Evolutionary conservation across 2,329 filamentous ascomycete genomes (phyloP).

Genomic region (Aureobasidium sp.): DNA sequence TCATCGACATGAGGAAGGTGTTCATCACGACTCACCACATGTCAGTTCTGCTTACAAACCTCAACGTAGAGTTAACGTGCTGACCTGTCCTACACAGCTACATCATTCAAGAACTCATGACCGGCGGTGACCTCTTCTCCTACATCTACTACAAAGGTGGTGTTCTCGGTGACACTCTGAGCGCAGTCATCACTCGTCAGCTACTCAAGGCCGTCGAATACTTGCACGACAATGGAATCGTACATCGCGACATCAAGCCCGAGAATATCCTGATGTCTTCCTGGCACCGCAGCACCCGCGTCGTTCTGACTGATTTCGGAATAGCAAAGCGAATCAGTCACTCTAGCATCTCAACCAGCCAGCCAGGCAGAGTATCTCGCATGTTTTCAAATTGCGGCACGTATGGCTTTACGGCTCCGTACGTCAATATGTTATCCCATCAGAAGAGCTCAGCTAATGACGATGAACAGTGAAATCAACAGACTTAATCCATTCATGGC

Average conservation of each 20-base stretch:
- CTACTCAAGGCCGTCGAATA: conserved; percentile 50
- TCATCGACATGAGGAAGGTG: conserved; percentile 48
- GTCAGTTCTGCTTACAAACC: conserved; percentile 24
- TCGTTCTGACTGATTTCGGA: conserved; percentile 55
- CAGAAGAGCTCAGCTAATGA: neutral
- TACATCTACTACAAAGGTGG: conserved; percentile 44
- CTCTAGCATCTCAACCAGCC: conserved; percentile 16
- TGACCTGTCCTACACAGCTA: conserved; percentile 33
- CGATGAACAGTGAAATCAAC: conserved; percentile 27
- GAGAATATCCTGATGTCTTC: conserved; percentile 53
- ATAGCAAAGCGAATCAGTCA: conserved; percentile 37
- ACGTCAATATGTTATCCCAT: conserved; percentile 24
- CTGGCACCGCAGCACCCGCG: conserved; percentile 39
- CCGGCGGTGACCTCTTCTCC: conserved; percentile 53
- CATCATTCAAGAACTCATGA: conserved; percentile 52
- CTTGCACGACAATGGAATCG: conserved; percentile 46
- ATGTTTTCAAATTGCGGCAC: conserved; percentile 51
- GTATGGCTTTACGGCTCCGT: conserved; percentile 50
- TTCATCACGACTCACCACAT: conserved; percentile 44
- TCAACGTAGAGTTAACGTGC: neutral
- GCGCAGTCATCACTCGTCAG: conserved; percentile 47
- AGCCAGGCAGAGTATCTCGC: conserved; percentile 23
- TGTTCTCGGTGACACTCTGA: conserved; percentile 40
- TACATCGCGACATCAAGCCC: conserved; percentile 55
- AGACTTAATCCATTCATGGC: conserved; percentile 23